Base-by-base conservation (phyloP, 192 early-diverging fungal genomes). In the Backusella tuberculispora region DNA sequence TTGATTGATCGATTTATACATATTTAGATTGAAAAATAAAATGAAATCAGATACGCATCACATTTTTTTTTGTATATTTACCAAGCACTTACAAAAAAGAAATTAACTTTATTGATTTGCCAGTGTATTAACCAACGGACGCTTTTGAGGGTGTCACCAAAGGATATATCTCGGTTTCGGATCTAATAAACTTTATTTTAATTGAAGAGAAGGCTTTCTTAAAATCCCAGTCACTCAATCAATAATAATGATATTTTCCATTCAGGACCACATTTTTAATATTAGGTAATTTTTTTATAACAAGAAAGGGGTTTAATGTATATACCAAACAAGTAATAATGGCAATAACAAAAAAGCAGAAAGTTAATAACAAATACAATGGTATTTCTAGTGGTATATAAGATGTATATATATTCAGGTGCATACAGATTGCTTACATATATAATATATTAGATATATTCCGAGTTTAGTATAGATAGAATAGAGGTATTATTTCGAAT, bases 211-310 rank as follows among this genome's bases (percentile, higher is more conserved):
- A 13, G 26, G 53, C 53, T 60, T 26, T 60, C 19, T 60, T 60
- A 60, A 60, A 60, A 26, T 60, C 53, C 26, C 53, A 60, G 53
- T 60, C 53, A 60, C 53, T 60, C 24, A 34, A 34, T 60, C 10
- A 10, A 9, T 60, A 60, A 24, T 60, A 60, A 2, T 34, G 29
- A 34, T 2, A 34, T 34, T 34, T 34, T 34, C 53, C 53, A 24
- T 60, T 60, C 21, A 60, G 17, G 53, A 19, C 53, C 53, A 60
- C 53, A 60, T 60, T 60, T 26, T 26, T 13, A n/a, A 8, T 21
- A 60, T 10, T 24, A 60, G 53, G 0, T 26, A 60, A 26, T 26
- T 56, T 56, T n/a, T 8, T 21, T 56, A 56, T 56, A 56, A 56
- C 24, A 56, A 56, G 50, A 56, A 19, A 21, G 7, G 0, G 1